Percentiles rank a stretch among this genome's conserved stretches.
Conservation (phyloP, 2,329 filamentous ascomycete species). For the Neocatenulostroma microsporum region DNA sequence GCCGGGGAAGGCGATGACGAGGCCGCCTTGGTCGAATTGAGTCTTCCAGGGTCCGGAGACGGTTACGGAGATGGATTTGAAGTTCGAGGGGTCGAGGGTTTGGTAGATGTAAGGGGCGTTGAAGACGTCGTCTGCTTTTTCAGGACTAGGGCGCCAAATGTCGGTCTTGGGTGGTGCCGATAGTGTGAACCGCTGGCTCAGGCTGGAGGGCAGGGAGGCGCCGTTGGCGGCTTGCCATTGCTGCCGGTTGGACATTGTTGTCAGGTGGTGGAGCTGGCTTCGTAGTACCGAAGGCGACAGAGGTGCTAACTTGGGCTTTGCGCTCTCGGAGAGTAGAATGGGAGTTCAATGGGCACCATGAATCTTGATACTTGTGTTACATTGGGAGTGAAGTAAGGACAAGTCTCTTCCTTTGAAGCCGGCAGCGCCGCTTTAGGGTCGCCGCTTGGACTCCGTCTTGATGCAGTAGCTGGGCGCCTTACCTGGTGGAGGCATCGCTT, state of each 20-base stretch:
- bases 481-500: no score
- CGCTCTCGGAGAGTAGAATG: no score
- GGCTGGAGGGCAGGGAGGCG: constrained; percentile 1
- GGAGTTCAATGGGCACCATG: no score
- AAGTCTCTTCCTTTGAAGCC: no score
- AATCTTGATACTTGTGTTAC: no score
- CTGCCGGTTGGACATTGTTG: constrained; percentile 2
- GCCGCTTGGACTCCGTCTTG: no score
- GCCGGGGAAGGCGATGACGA: constrained; percentile 35
- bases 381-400: no score
- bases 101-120: constrained; percentile 23
- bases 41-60: constrained; percentile 54
- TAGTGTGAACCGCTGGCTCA: constrained; percentile 33
- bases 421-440: no score
- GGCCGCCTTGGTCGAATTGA: constrained; percentile 62
- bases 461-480: no score
- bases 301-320: no score
- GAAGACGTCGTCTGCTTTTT: constrained; percentile 51
- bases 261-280: no score
- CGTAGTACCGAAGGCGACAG: no score
- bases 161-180: constrained; percentile 60
- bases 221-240: constrained; percentile 7
- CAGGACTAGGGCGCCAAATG: constrained; percentile 64
- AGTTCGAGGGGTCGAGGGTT: constrained; percentile 32
- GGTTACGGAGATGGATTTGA: constrained; percentile 55